Percentiles rank a stretch among this genome's conserved stretches.
These are phyloP conservation scores for Colletotrichum limetticola DNA, from an alignment of 2,329 filamentous ascomycete genomes.

Conservation along the genomic window DNA sequence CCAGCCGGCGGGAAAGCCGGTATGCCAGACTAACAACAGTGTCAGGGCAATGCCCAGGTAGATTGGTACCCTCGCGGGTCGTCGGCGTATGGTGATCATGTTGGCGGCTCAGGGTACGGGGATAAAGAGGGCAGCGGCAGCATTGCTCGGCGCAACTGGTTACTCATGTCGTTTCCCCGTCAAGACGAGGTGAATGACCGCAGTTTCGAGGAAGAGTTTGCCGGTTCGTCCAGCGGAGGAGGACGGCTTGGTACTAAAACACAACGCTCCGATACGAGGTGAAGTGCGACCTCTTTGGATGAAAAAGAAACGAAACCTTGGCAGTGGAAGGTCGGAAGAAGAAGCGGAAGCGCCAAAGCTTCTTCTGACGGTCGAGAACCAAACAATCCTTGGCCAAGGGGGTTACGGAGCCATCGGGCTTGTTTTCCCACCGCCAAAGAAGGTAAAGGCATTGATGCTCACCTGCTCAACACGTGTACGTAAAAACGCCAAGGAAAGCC, in stretches of 20 bases:
- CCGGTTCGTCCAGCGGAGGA: not conserved
- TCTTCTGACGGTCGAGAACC: not conserved
- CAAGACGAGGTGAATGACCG: not conserved
- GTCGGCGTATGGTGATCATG: slow-evolving; percentile 36
- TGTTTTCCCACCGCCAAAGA: slow-evolving; percentile 2
- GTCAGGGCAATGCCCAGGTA: slow-evolving; percentile 29
- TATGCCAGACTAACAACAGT: slow-evolving; percentile 27
- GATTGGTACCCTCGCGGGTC: slow-evolving; percentile 30
- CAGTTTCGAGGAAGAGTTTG: not conserved
- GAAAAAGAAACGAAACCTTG: not conserved
- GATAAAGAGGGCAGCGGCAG: slow-evolving; percentile 22
- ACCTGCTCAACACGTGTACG: slow-evolving; percentile 13
- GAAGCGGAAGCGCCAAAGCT: slow-evolving; percentile 3
- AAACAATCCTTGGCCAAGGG: slow-evolving; percentile 5
- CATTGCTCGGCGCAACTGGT: slow-evolving; percentile 30
- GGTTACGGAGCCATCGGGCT: slow-evolving; percentile 1
- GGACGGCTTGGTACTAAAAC: not conserved
- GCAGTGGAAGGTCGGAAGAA: slow-evolving; percentile 3
- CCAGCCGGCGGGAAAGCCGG: slow-evolving; percentile 24
- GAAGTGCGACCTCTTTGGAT: not conserved
- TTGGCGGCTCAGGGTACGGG: slow-evolving; percentile 27
- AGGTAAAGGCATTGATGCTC: slow-evolving; percentile 4
- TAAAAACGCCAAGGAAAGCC: slow-evolving; percentile 22
- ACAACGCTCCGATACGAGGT: not conserved
- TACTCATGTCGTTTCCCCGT: slow-evolving; percentile 27